Conservation (phyloP, 352 stramenopile species). For the Pythium guiyangense region DNA sequence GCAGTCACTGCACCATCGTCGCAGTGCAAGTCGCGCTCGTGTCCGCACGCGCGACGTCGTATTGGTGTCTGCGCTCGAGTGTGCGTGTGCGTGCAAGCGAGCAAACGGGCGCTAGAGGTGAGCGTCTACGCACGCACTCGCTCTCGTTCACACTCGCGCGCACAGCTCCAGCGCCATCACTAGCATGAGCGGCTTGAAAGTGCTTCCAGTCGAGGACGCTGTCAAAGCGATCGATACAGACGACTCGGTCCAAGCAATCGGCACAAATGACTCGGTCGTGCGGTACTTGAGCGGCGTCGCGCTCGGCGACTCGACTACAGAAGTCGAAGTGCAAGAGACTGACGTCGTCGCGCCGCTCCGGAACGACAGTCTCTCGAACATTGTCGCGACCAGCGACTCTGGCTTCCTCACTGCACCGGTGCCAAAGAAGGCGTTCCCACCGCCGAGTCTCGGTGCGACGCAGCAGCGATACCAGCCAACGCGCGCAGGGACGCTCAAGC, state of each 20-base stretch:
- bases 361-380: constrained; percentile 9
- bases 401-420: constrained; percentile 7
- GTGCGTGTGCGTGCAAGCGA: too few relatives aligned
- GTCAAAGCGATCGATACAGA: constrained; percentile 2
- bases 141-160: too few relatives aligned
- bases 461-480: constrained; percentile 1
- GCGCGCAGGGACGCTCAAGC: constrained; percentile 3
- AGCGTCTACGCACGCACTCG: too few relatives aligned
- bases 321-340: neutral
- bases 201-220: constrained; percentile 13
- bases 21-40: too few relatives aligned
- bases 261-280: constrained; percentile 4
- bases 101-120: too few relatives aligned
- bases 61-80: too few relatives aligned
- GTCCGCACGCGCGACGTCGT: too few relatives aligned
- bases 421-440: constrained; percentile 7
- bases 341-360: constrained; percentile 13
- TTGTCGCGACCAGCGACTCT: constrained; percentile 7
- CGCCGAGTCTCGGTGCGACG: neutral
- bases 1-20: too few relatives aligned
- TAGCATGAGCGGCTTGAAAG: constrained; percentile 13
- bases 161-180: too few relatives aligned
- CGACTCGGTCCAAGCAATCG: neutral
- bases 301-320: neutral
- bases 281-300: constrained; percentile 2